Conservation (phyloP, 345 rosid genomes). For the Balakata baccata region DNA sequence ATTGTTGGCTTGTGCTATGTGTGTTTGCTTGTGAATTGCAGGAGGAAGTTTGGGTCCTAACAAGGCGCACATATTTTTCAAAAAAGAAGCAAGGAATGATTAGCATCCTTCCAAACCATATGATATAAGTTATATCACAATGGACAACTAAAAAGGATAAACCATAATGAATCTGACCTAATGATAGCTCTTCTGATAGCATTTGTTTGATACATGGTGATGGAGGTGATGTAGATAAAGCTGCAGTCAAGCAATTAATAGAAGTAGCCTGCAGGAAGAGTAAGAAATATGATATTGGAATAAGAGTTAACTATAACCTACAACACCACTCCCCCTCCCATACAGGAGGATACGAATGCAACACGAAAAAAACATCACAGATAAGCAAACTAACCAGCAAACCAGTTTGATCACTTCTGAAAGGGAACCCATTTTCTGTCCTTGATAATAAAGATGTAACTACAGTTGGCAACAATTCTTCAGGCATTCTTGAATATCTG, state of each 20-base stretch:
- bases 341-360: slow-evolving; percentile 2
- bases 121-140: not conserved
- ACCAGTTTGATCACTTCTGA: slow-evolving; percentile 65
- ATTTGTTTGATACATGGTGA: slow-evolving; percentile 51
- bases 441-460: slow-evolving; percentile 53
- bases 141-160: not conserved
- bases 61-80: not conserved
- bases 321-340: not conserved
- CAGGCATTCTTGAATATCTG: slow-evolving; percentile 90
- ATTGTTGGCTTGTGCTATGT: too few species aligned
- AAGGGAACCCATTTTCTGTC: slow-evolving; percentile 56
- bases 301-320: slow-evolving; percentile 8
- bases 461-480: slow-evolving; percentile 63
- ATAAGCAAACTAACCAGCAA: slow-evolving; percentile 59
- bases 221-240: slow-evolving; percentile 73
- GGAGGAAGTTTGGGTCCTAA: too few species aligned
- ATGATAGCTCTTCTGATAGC: slow-evolving; percentile 56
- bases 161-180: slow-evolving; percentile 42
- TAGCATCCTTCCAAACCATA: not conserved
- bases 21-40: too few species aligned
- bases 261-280: slow-evolving; percentile 56
- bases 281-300: slow-evolving; percentile 3
- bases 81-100: not conserved
- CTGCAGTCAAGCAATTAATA: slow-evolving; percentile 71
- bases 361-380: not conserved